Base-by-base conservation (phyloP, 176 grass and related monocot genomes). In the Carex cristatella region DNA sequence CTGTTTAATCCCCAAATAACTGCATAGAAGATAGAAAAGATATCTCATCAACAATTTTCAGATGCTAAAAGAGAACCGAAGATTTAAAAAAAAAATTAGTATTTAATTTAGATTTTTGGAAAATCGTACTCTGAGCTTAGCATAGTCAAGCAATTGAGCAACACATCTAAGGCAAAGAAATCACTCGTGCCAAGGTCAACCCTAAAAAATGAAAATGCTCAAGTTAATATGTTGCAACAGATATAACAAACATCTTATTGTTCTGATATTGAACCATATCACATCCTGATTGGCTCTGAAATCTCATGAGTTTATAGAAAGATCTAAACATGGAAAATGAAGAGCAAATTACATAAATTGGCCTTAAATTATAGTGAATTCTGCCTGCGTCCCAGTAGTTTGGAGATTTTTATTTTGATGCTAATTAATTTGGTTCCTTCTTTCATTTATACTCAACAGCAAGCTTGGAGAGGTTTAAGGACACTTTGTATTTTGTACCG, bases 121-220 rank as follows among this genome's bases (percentile, higher is more conserved):
- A 78, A 86, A 58, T 16, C 89, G 93, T 92, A 98, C 93, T 98
- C 95, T 81, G 89, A 91, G 86, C 95, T 95, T 79, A 95, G 81
- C 18, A 89, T 85, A 62, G 88, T 89, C 53, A 98, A 85, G 79
- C 91, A 98, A 88, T 98, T 98, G 11, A 94, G 93, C 81, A 98
- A 89, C 69, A 93, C 89, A 92, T 98, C 95, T 38, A 98, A 72
- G 67, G 84, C 93, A 88, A 98, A 86, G 86, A 87, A 94, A 89
- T 95, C 93, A 10, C 89, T 84, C 15, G 95, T 98, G 65, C 91
- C 93, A 84, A 98, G 91, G 80, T 98, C 95, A 82, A 95, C 88
- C 95, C 93, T 98, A 82, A 76, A 89, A 77, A 13, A 78, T 16
- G 12, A 86, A 32, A 13, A 73, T 51, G 46, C 55, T 83, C 14